Conservation (phyloP, 1,284 basidiomycete species). For the Rhodofomes roseus region DNA sequence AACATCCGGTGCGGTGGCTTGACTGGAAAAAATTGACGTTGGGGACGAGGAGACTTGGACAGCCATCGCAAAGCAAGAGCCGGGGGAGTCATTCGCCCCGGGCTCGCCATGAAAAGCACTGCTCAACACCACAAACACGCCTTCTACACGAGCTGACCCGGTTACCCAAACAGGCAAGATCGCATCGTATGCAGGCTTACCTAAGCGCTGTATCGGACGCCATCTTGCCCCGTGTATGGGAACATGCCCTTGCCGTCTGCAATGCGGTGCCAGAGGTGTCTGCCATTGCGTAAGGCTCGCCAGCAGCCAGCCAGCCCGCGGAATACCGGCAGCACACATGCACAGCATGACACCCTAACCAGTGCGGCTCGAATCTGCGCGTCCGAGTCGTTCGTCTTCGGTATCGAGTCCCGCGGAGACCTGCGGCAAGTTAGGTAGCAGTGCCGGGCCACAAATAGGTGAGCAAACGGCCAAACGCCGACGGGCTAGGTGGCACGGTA, state of each 20-base stretch:
- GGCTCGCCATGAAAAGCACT: slow-evolving; percentile 26
- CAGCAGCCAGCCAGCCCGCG: background rate
- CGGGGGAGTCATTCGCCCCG: slow-evolving; percentile 23
- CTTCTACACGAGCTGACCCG: slow-evolving; percentile 22
- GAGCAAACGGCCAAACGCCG: background rate
- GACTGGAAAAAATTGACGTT: slow-evolving; percentile 14
- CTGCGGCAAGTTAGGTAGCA: background rate
- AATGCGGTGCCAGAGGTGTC: slow-evolving; percentile 1
- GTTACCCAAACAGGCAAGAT: slow-evolving; percentile 5
- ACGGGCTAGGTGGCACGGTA: background rate
- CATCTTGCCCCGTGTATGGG: slow-evolving; percentile 9
- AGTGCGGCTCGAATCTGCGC: background rate
- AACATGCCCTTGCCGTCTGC: background rate
- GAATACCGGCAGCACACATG: background rate
- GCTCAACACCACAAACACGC: slow-evolving; percentile 30
- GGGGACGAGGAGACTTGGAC: slow-evolving; percentile 18
- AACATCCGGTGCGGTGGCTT: slow-evolving; percentile 14
- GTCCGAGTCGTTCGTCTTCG: background rate
- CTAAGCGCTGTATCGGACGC: slow-evolving; percentile 7
- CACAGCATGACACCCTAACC: background rate
- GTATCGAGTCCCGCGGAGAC: background rate
- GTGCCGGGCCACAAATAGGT: background rate
- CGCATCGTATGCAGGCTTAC: background rate
- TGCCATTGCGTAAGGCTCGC: background rate
- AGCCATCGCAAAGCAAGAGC: slow-evolving; percentile 24